Evolutionary conservation across 1,284 basidiomycete species (phyloP), one percentile per base, ranked within the genome.

Genomic region (Cryptococcus deneoformans): DNA sequence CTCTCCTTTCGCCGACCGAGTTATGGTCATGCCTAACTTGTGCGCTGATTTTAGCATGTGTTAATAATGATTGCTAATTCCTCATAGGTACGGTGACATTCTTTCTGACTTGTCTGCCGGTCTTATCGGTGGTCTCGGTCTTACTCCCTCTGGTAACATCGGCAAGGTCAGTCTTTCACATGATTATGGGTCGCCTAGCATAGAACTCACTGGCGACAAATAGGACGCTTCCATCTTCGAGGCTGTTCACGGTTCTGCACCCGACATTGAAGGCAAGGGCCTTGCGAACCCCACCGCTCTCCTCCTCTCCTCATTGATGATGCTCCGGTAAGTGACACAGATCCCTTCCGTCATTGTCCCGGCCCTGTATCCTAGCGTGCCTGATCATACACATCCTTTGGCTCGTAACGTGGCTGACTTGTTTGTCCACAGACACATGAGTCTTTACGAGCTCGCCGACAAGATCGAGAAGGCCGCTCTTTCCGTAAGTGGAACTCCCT

Each of bases 21-120:
- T 99, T 69, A 99, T 99, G 95, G 96, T 99, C 68, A 99, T 99
- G 95, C 96, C 96, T 65, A 99, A 99, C 84, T 82, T 99, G 63
- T 94, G 91, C 74, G 92, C 59, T 9, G 10, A 29, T 14, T 34
- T 36, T 20, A 29, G 1, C 29, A 29, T 8, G 10, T 12, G 10
- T 34, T 47, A 6, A 8, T 12, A 24, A 20, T 20, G 36, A 20
- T 54, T n/a, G 7, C 38, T 24, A n/a, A 24, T 7, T 24, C 16
- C 14, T 43, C 24, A 24, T 37, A 66, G 65, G 50, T 80, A 80
- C 77, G 81, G 81, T 78, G 95, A 97, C 79, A 99, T 99, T 77
- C 82, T 98, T 63, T 98, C 95, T 52, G 95, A 99, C 80, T 95
- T 99, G 89, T 97, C 95, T 67, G 96, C 96, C 62, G 96, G 95